Conservation (phyloP, 140 eudicot genomes). For the Anethum foeniculum region DNA sequence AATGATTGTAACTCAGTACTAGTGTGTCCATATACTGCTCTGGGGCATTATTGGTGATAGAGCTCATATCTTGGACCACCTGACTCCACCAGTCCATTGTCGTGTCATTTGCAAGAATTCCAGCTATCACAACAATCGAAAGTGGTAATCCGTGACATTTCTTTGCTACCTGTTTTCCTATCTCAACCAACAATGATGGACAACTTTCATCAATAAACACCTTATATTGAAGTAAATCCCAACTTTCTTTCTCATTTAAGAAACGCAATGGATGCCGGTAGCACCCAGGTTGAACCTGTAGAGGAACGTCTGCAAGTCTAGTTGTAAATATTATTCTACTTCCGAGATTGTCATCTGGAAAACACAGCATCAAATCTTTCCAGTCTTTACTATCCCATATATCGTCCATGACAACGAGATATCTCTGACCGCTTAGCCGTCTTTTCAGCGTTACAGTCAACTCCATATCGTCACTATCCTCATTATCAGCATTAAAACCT, state of each 20-base stretch:
- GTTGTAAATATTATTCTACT: not conserved
- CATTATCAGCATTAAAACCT: not conserved
- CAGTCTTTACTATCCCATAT: not conserved
- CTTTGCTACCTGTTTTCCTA: not conserved
- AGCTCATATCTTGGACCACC: not conserved
- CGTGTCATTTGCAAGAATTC: not conserved
- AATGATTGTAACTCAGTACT: not conserved
- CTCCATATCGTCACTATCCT: not conserved
- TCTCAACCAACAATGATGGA: not conserved
- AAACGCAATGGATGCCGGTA: not conserved
- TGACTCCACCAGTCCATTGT: not conserved
- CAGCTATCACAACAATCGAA: not conserved
- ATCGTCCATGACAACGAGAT: not conserved
- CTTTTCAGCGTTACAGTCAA: not conserved
- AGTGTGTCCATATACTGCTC: not conserved
- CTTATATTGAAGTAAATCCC: not conserved
- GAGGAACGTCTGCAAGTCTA: not conserved
- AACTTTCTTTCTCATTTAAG: not conserved
- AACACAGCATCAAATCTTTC: not conserved
- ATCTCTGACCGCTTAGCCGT: slow-evolving; percentile 3
- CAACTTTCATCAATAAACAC: not conserved
- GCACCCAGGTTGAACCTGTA: not conserved
- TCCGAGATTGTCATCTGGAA: not conserved
- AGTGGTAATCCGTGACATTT: not conserved
- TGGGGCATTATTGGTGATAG: not conserved